A percentile compares a stretch with the other conserved stretches of the same genome.
Conservation (phyloP, 108 stramenopile species). For the Skeletonema costatum region DNA sequence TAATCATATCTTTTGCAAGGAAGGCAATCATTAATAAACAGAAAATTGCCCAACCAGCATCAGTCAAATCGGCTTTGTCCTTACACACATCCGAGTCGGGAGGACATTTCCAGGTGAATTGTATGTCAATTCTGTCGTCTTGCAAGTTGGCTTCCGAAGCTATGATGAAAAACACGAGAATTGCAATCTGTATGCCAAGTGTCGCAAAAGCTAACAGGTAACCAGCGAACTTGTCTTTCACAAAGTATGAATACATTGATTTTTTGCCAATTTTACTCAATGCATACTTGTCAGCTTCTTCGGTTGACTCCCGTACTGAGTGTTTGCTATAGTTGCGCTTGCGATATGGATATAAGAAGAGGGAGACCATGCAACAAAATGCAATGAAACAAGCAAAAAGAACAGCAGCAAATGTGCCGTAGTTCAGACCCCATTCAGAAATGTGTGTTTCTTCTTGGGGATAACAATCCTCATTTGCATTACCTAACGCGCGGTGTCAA, state of each 20-base stretch:
- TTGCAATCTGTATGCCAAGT: neutral
- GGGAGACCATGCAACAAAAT: no score
- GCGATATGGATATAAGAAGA: no score
- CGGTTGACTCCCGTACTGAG: no score
- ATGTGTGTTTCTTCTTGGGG: no score
- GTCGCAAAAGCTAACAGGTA: neutral
- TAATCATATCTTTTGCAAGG: neutral
- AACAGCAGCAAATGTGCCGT: no score
- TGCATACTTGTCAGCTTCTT: no score
- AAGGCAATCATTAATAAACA: neutral
- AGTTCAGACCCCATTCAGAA: no score
- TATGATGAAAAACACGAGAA: neutral
- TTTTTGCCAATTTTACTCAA: slow-evolving; percentile 4
- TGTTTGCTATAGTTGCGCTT: no score
- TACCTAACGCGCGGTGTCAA: no score
- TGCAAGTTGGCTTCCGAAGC: neutral
- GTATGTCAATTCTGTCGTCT: neutral
- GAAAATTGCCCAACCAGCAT: neutral
- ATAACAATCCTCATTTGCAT: no score
- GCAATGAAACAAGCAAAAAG: no score
- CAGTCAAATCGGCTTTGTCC: neutral
- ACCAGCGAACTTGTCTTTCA: neutral
- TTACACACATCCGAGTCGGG: neutral
- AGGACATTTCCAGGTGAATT: neutral
- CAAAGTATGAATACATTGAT: neutral